phyloP scores from a whole-genome alignment of 805 yeast species.

The Saturnispora sekii region DNA sequence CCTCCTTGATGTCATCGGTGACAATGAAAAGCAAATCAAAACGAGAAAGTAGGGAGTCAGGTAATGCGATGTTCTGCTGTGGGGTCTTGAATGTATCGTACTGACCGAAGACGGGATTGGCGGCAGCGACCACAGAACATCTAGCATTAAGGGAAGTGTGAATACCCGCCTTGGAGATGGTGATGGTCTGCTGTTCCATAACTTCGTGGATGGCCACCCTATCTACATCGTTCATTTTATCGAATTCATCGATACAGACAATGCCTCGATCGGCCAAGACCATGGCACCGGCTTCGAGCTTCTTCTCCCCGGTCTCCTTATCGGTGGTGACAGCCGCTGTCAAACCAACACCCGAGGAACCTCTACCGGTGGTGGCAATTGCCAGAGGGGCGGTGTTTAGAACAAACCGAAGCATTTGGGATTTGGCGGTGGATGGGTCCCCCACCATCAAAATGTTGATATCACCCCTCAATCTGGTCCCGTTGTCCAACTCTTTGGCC shows the following conservation, averaged over 20 bases:
- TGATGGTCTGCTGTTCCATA: slow-evolving; percentile 98
- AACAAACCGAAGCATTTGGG: slow-evolving; percentile 90
- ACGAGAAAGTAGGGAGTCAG: slow-evolving; percentile 93
- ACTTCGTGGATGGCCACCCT: slow-evolving; percentile 98
- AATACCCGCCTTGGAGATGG: slow-evolving; percentile 96
- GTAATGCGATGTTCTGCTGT: slow-evolving; percentile 90
- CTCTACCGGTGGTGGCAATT: slow-evolving; percentile 97
- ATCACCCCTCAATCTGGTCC: slow-evolving; percentile 97
- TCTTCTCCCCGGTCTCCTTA: slow-evolving; percentile 92
- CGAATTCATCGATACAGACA: slow-evolving; percentile 98
- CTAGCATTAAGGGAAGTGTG: slow-evolving; percentile 95
- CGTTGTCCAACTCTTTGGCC: slow-evolving; percentile 88
- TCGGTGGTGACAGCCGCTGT: slow-evolving; percentile 98
- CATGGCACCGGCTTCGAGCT: slow-evolving; percentile 99
- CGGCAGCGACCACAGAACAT: slow-evolving; percentile 95
- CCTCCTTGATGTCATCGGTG: slow-evolving; percentile 86
- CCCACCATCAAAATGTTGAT: slow-evolving; percentile 95
- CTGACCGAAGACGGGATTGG: slow-evolving; percentile 95
- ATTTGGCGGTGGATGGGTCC: slow-evolving; percentile 97
- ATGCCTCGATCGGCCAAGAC: slow-evolving; percentile 95
- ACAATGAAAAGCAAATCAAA: slow-evolving; percentile 92
- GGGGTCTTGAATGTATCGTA: slow-evolving; percentile 95
- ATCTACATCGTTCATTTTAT: slow-evolving; percentile 94
- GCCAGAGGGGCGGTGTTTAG: slow-evolving; percentile 92
- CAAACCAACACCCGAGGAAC: slow-evolving; percentile 99